These are phyloP conservation scores for Cryptosporidium ubiquitum DNA, from an alignment of 169 alveolate genomes.

Conservation along the genomic window DNA sequence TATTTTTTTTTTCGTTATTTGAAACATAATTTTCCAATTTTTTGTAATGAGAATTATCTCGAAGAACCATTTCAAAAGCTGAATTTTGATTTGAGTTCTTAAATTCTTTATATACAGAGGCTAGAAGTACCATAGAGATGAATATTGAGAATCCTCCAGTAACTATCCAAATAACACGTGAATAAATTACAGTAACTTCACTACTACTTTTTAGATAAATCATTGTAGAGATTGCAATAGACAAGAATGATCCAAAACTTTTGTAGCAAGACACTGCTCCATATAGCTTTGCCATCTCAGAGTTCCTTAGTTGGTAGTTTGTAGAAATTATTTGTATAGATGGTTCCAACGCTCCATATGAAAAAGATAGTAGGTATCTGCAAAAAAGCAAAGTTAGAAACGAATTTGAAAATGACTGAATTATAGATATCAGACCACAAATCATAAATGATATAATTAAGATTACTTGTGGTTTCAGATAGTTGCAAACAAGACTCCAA, in stretches of 20 bases:
- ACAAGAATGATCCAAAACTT: constrained; percentile 31
- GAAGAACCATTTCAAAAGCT: neutral
- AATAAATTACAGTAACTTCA: neutral
- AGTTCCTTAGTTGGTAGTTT: neutral
- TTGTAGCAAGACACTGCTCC: constrained; percentile 33
- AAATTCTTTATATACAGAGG: neutral
- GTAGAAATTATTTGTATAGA: constrained; percentile 18
- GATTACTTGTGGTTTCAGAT: constrained; percentile 10
- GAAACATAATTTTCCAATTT: neutral
- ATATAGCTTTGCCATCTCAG: constrained; percentile 15
- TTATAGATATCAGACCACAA: constrained; percentile 35
- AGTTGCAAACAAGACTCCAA: constrained; percentile 51
- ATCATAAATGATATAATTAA: constrained; percentile 29
- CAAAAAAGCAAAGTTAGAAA: neutral
- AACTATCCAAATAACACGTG: constrained; percentile 11
- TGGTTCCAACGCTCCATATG: constrained; percentile 47
- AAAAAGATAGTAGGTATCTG: constrained; percentile 13
- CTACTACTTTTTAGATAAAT: neutral
- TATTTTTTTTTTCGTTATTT: neutral
- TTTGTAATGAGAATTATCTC: neutral
- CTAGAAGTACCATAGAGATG: neutral
- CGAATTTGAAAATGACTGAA: constrained; percentile 18
- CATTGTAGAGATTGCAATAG: neutral
- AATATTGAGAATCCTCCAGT: constrained; percentile 6
- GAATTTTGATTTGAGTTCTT: neutral